These are phyloP conservation scores for Fusarium multiceps DNA, from an alignment of 2,329 filamentous ascomycete genomes.

Conservation along the genomic window DNA sequence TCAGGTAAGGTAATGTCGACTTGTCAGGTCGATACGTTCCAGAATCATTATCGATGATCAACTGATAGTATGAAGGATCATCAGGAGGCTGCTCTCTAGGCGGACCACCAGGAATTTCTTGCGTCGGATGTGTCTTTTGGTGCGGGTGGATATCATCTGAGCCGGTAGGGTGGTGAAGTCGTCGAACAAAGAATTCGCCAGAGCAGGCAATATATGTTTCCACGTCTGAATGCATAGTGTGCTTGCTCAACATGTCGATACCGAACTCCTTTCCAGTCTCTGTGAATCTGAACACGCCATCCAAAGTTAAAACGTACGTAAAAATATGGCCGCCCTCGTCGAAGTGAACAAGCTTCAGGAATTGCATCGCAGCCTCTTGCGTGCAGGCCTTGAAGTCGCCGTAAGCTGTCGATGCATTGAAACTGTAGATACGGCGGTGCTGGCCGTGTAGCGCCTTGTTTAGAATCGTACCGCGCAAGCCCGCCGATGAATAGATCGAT, in stretches of 20 bases:
- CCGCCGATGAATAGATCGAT: slow-evolving; percentile 84
- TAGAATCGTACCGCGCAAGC: slow-evolving; percentile 81
- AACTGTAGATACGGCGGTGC: slow-evolving; percentile 90
- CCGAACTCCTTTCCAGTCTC: slow-evolving; percentile 97
- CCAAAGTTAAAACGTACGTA: slow-evolving; percentile 91
- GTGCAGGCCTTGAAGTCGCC: slow-evolving; percentile 75
- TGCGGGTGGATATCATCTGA: slow-evolving; percentile 57
- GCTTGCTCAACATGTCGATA: slow-evolving; percentile 91
- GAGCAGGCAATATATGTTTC: slow-evolving; percentile 91
- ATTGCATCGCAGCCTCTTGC: slow-evolving; percentile 78
- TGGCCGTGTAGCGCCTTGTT: slow-evolving; percentile 91
- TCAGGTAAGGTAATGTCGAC: slow-evolving; percentile 76
- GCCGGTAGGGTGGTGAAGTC: slow-evolving; percentile 64
- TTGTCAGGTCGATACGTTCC: slow-evolving; percentile 93
- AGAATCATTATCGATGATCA: slow-evolving; percentile 94
- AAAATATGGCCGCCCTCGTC: slow-evolving; percentile 88
- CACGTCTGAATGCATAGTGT: slow-evolving; percentile 96
- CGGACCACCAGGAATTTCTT: slow-evolving; percentile 59
- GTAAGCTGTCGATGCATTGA: slow-evolving; percentile 78
- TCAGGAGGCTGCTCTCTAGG: slow-evolving; percentile 57
- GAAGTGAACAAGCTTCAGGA: slow-evolving; percentile 87
- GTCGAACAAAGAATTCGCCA: slow-evolving; percentile 91
- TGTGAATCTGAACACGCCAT: slow-evolving; percentile 88
- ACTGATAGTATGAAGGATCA: slow-evolving; percentile 75
- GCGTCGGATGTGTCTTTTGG: slow-evolving; percentile 62